Conservation (phyloP, 345 rosid species). For the Brassica carinata region DNA sequence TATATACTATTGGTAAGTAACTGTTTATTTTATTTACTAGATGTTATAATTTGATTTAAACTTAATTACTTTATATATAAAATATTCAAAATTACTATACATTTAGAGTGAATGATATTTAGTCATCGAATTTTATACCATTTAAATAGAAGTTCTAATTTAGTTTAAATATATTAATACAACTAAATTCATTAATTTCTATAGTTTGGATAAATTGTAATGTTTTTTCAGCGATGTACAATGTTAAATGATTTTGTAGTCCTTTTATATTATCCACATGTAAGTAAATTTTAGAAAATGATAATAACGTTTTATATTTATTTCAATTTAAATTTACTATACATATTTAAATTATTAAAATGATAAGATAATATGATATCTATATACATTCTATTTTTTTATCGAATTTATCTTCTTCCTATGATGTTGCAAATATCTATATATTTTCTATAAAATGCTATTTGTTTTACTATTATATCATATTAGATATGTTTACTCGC, state of each 20-base stretch:
- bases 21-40: background rate
- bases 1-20: background rate
- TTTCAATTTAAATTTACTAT: background rate
- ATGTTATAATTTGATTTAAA: too few relatives aligned
- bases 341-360: too few relatives aligned
- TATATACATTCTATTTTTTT: too few relatives aligned
- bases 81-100: background rate
- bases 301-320: too few relatives aligned
- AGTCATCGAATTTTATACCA: background rate
- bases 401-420: background rate
- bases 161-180: too few relatives aligned
- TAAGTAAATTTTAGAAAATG: too few relatives aligned
- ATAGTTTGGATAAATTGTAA: background rate
- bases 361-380: background rate
- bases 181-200: background rate
- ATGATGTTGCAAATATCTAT: background rate
- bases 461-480: too few relatives aligned
- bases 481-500: too few relatives aligned
- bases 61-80: too few relatives aligned
- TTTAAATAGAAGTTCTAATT: too few relatives aligned
- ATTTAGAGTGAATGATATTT: background rate
- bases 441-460: too few relatives aligned
- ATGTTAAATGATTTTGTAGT: background rate
- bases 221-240: background rate
- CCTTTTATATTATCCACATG: background rate